phyloP scores from a whole-genome alignment of 305 asterid genomes.

The Fraxinus xanthoxyloides region DNA sequence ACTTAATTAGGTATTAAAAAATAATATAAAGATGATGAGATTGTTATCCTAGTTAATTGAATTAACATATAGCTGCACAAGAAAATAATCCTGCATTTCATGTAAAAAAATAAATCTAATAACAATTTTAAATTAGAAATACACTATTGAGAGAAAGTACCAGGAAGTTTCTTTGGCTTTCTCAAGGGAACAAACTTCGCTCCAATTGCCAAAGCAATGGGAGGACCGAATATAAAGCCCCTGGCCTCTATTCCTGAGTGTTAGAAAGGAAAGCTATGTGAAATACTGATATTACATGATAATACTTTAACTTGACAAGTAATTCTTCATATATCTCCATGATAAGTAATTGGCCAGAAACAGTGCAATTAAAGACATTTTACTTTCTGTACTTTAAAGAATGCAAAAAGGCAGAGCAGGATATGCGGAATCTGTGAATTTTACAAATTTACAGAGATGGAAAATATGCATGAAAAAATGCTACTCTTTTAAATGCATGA shows the following conservation, averaged over 20 bases:
- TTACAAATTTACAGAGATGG: neutral
- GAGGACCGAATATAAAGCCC: conserved; percentile 78
- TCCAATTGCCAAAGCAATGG: conserved; percentile 82
- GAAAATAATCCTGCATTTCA: neutral
- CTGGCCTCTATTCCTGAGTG: conserved; percentile 76
- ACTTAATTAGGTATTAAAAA: neutral
- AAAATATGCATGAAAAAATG: neutral
- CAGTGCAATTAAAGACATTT: neutral
- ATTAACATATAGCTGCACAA: neutral
- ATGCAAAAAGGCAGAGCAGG: neutral
- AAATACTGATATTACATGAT: neutral
- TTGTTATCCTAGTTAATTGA: neutral
- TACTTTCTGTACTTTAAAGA: neutral
- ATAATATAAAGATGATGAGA: neutral
- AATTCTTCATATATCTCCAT: neutral
- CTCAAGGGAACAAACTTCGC: conserved; percentile 86
- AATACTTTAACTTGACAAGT: neutral
- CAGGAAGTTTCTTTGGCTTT: conserved; percentile 74
- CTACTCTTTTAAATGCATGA: neutral
- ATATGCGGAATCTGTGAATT: neutral
- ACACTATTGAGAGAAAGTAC: conserved; percentile 25
- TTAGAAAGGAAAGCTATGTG: neutral
- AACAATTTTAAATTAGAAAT: neutral
- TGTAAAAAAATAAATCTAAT: neutral
- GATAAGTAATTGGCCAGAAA: neutral